Conservation (phyloP, 2,329 filamentous ascomycete species). For the Westerdykella aurantiaca region DNA sequence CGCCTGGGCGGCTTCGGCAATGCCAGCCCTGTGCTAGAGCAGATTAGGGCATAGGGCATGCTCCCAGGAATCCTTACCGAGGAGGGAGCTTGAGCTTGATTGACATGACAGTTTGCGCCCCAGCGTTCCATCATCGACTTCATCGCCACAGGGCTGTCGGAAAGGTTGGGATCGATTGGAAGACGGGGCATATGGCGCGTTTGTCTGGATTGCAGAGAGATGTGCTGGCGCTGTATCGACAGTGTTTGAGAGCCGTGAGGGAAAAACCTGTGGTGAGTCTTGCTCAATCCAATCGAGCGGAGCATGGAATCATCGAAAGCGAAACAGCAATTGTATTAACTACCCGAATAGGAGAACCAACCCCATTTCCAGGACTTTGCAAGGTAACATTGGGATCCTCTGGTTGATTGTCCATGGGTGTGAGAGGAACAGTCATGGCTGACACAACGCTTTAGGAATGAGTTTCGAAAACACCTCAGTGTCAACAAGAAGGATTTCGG, state of each 20-base stretch:
- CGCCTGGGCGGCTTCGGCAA: too few species aligned
- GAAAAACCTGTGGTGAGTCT: constrained; percentile 67
- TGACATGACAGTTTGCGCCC: too few species aligned
- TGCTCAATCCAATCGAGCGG: not conserved
- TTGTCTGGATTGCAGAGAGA: constrained; percentile 87
- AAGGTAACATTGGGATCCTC: constrained; percentile 43
- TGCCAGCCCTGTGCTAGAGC: too few species aligned
- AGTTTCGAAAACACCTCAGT: constrained; percentile 66
- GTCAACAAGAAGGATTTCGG: constrained; percentile 80
- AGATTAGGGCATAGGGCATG: too few species aligned
- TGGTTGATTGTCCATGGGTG: constrained; percentile 2
- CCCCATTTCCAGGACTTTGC: constrained; percentile 59
- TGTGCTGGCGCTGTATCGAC: constrained; percentile 78
- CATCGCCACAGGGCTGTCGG: too few species aligned
- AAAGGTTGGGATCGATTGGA: too few species aligned
- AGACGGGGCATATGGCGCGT: constrained; percentile 35
- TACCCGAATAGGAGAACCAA: constrained; percentile 46
- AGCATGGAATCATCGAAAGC: not conserved
- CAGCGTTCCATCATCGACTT: too few species aligned
- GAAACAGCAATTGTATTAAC: not conserved
- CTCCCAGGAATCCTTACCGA: too few species aligned
- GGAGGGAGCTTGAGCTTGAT: too few species aligned
- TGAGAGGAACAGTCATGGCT: constrained; percentile 1
- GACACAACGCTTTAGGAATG: constrained; percentile 47
- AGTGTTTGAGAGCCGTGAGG: constrained; percentile 73